Conservation (phyloP, 495 filamentous ascomycete genomes). For the Aspergillus panamensis region DNA sequence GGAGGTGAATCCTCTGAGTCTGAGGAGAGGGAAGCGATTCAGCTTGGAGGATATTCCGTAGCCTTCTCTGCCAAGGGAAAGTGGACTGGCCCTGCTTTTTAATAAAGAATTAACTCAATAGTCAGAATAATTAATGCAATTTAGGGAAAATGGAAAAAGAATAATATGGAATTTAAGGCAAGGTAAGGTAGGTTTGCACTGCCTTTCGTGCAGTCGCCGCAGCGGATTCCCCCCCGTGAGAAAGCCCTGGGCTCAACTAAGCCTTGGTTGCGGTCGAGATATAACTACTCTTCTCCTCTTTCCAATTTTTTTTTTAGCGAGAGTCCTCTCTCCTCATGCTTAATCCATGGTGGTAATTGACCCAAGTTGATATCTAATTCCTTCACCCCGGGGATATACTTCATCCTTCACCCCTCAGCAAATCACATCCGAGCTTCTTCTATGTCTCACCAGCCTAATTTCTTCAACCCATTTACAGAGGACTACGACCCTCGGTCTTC, state of each 20-base stretch:
- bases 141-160: too few species aligned
- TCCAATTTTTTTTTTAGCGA: neutral
- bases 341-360: neutral
- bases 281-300: neutral
- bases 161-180: too few species aligned
- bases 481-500: neutral
- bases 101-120: too few species aligned
- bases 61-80: neutral
- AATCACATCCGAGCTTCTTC: neutral
- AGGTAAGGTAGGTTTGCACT: too few species aligned
- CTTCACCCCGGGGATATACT: neutral
- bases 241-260: too few species aligned
- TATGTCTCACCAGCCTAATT: neutral
- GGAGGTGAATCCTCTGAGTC: too few species aligned
- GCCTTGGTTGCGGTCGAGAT: neutral
- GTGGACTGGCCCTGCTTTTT: neutral
- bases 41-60: neutral
- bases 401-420: neutral
- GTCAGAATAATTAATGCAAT: too few species aligned
- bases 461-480: neutral
- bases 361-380: neutral
- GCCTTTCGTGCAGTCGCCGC: too few species aligned
- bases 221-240: too few species aligned
- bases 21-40: neutral
- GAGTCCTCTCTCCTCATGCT: neutral